Base-by-base conservation (phyloP, 2,329 filamentous ascomycete species). In the Alternaria infectoria region DNA sequence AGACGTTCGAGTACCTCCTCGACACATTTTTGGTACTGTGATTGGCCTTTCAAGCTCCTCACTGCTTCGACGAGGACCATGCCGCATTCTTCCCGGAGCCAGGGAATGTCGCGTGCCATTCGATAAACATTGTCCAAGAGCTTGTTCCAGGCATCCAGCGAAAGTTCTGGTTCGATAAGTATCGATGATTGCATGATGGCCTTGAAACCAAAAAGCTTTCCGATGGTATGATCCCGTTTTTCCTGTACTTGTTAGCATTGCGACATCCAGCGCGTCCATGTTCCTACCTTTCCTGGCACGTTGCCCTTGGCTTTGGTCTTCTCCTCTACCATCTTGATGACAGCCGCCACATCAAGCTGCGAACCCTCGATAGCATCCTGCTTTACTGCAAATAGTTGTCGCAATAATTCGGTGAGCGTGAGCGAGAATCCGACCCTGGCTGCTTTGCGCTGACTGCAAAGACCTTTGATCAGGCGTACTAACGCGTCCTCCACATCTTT, bases 401-500 rank as follows among this genome's bases (percentile, higher is more conserved):
- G 85, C 47, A 97, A 78, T 9, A 96, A 83, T 79, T 97, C 94
- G 0, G 93, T 91, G 69, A 98, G 83, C 0, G 95, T 95, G 59
- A 97, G 86, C 57, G 93, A 97, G 78, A 97, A 97, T 4, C 96
- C 96, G 54, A 96, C 83, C 25, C 96, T 87, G 17, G 95, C 93
- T 12, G 92, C 93, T 82, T 97, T 97, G 61, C 93, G 90, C 58
- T 93, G 91, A 77, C 93, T 97, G 65, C 94, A 93, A 17, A 98
- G 88, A 44, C 96, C 96, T 58, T 92, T 89, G 78, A 97, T 93
- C 40, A 99, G 84, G 55, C 83, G 77, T 26, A 76, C 77, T 19
- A 84, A 66, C 5, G 79, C 79, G 25, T 77, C 75, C 50, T 83
- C 77, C 19, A 83, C 74, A 30, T 78, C 75, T 43, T 80, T 73